Conservation (phyloP, 2,329 filamentous ascomycete species). For the Cladosporium sp. region DNA sequence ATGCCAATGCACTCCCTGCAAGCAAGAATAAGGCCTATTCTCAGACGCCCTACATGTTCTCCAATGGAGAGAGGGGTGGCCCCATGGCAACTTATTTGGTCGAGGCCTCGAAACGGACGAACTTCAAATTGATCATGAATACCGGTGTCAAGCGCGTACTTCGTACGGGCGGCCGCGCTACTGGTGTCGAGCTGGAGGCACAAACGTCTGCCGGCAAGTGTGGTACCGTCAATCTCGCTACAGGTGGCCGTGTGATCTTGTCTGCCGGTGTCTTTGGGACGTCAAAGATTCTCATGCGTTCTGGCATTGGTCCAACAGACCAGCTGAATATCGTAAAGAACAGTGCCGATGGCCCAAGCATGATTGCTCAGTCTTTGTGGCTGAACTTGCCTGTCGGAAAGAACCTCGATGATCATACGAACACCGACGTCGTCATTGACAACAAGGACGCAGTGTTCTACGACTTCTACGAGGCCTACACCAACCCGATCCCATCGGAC, state of each 20-base stretch:
- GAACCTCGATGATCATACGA: constrained; percentile 53
- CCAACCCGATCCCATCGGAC: constrained; percentile 39
- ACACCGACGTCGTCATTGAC: constrained; percentile 51
- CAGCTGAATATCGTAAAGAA: constrained; percentile 45
- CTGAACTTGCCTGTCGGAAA: constrained; percentile 49
- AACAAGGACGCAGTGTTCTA: constrained; percentile 56
- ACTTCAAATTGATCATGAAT: constrained; percentile 65
- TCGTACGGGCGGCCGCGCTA: constrained; percentile 57
- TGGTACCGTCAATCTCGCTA: constrained; percentile 58
- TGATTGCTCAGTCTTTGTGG: constrained; percentile 44
- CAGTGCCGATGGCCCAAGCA: constrained; percentile 41
- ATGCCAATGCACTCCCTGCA: constrained; percentile 55
- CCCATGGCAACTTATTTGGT: constrained; percentile 69
- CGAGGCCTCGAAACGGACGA: constrained; percentile 53
- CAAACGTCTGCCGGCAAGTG: constrained; percentile 50
- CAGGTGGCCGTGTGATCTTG: constrained; percentile 59
- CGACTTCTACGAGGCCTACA: constrained; percentile 61
- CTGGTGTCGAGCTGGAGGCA: constrained; percentile 64
- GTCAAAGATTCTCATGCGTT: constrained; percentile 63
- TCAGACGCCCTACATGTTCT: constrained; percentile 64
- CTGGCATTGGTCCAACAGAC: constrained; percentile 61
- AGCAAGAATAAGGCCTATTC: constrained; percentile 63
- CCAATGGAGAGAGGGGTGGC: constrained; percentile 62
- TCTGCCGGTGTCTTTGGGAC: constrained; percentile 66
- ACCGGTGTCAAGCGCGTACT: constrained; percentile 62